Percentiles rank a stretch among this genome's conserved stretches.
Conservation (phyloP, 1,139 yeast species). For the Maudiozyma humilis region DNA sequence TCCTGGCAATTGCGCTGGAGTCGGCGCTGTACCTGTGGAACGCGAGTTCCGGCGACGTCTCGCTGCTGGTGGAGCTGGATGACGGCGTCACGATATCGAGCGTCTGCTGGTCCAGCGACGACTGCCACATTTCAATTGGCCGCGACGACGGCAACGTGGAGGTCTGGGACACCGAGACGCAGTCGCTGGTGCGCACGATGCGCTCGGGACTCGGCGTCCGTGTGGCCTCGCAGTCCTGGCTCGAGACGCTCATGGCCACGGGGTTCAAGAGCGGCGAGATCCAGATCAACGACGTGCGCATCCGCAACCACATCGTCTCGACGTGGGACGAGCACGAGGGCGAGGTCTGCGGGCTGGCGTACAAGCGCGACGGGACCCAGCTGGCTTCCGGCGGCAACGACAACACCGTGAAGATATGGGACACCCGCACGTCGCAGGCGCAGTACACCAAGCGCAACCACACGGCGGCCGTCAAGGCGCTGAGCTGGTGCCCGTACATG, state of each 20-base stretch:
- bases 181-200: slow-evolving; percentile 69
- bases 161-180: slow-evolving; percentile 88
- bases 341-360: slow-evolving; percentile 88
- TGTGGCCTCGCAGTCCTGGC: slow-evolving; percentile 83
- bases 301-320: slow-evolving; percentile 64
- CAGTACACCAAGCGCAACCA: slow-evolving; percentile 71
- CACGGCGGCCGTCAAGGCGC: slow-evolving; percentile 91
- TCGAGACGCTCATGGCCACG: slow-evolving; percentile 66
- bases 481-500: slow-evolving; percentile 93
- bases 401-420: slow-evolving; percentile 91
- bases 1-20: slow-evolving; percentile 84
- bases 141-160: slow-evolving; percentile 77
- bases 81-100: slow-evolving; percentile 48
- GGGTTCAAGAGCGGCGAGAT: slow-evolving; percentile 82
- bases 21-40: slow-evolving; percentile 87
- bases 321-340: slow-evolving; percentile 64
- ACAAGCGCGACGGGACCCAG: slow-evolving; percentile 77
- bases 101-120: slow-evolving; percentile 87
- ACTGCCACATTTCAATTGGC: slow-evolving; percentile 79
- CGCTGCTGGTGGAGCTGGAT: slow-evolving; percentile 46
- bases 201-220: slow-evolving; percentile 61
- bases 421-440: slow-evolving; percentile 70
- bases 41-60: slow-evolving; percentile 76
- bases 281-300: slow-evolving; percentile 87
- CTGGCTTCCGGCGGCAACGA: slow-evolving; percentile 94